Conservation (phyloP, 2,329 filamentous ascomycete genomes). For the Ramichloridium luteum region DNA sequence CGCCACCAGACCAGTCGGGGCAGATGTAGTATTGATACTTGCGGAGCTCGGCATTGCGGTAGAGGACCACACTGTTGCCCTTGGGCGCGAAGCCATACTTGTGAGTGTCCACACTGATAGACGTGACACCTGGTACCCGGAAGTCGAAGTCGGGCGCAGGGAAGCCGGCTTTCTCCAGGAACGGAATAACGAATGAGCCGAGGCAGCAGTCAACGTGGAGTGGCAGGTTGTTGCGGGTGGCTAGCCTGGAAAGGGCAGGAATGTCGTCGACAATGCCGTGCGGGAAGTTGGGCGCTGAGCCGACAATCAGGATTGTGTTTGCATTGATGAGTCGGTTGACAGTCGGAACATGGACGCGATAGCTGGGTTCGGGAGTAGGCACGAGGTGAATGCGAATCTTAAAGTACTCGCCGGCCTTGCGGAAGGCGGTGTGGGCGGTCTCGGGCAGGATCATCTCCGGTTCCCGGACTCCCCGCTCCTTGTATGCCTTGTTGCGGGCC, state of each 20-base stretch:
- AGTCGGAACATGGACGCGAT: constrained; percentile 69
- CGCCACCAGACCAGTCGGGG: constrained; percentile 87
- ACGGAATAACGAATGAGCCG: constrained; percentile 86
- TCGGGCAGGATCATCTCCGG: constrained; percentile 97
- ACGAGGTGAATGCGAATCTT: constrained; percentile 90
- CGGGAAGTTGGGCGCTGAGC: constrained; percentile 92
- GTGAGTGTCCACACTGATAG: constrained; percentile 93
- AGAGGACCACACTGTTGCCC: constrained; percentile 86
- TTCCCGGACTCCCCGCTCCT: constrained; percentile 75
- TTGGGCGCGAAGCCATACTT: constrained; percentile 99
- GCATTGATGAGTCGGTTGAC: constrained; percentile 80
- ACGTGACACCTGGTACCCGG: constrained; percentile 82
- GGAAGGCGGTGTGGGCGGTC: constrained; percentile 91
- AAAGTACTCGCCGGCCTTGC: constrained; percentile 91
- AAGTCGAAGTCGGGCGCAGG: constrained; percentile 85
- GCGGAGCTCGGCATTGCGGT: constrained; percentile 66
- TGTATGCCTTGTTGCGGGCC: constrained; percentile 77
- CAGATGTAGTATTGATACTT: constrained; percentile 94
- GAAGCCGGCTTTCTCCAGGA: constrained; percentile 87
- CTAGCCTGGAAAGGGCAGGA: constrained; percentile 67
- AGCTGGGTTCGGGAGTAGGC: constrained; percentile 67
- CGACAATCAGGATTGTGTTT: constrained; percentile 88
- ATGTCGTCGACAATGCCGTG: constrained; percentile 98
- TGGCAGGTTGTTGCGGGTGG: constrained; percentile 64
- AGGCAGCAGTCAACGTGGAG: constrained; percentile 97